Percentiles rank a stretch among this genome's conserved stretches.
Conservation (phyloP, 768 basidiomycete genomes). For the Lactifluus piperatus region DNA sequence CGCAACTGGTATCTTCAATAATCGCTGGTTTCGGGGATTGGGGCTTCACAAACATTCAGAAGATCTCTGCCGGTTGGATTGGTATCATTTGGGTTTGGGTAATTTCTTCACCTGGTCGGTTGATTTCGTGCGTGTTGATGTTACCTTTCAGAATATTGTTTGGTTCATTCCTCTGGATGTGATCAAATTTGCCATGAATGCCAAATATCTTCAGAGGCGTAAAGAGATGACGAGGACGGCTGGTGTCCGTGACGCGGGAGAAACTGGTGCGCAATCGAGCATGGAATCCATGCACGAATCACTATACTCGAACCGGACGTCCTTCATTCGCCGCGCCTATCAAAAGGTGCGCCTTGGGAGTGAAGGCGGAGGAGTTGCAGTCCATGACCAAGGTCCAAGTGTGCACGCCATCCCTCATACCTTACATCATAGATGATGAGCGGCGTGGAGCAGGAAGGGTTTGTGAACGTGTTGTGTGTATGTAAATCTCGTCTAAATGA, state of each 20-base stretch:
- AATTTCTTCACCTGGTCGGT: conserved; percentile 8
- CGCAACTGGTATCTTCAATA: too few relatives aligned
- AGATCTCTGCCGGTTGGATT: conserved; percentile 89
- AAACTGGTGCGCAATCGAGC: conserved; percentile 68
- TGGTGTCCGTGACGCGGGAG: conserved; percentile 25
- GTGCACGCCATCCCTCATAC: conserved; percentile 64
- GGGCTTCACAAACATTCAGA: too few relatives aligned
- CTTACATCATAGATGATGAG: conserved; percentile 31
- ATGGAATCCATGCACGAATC: conserved; percentile 86
- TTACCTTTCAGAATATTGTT: too few relatives aligned
- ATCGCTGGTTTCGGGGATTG: too few relatives aligned
- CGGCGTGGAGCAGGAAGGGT: conserved; percentile 5
- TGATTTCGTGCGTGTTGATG: too few relatives aligned
- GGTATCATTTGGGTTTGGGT: conserved; percentile 98
- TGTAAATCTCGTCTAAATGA: too few relatives aligned
- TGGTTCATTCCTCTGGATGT: too few relatives aligned
- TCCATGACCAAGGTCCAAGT: too few relatives aligned
- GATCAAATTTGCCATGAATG: conserved; percentile 94
- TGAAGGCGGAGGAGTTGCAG: conserved; percentile 79
- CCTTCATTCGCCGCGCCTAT: conserved; percentile 79
- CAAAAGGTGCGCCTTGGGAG: conserved; percentile 62
- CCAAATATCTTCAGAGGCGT: conserved; percentile 69
- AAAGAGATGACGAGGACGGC: conserved; percentile 32
- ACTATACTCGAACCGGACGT: conserved; percentile 90
- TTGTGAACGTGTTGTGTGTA: too few relatives aligned